Evolutionary conservation across 768 basidiomycete species (phyloP), one percentile per base, ranked within the genome.

Genomic region (Leccinum ochraceum): DNA sequence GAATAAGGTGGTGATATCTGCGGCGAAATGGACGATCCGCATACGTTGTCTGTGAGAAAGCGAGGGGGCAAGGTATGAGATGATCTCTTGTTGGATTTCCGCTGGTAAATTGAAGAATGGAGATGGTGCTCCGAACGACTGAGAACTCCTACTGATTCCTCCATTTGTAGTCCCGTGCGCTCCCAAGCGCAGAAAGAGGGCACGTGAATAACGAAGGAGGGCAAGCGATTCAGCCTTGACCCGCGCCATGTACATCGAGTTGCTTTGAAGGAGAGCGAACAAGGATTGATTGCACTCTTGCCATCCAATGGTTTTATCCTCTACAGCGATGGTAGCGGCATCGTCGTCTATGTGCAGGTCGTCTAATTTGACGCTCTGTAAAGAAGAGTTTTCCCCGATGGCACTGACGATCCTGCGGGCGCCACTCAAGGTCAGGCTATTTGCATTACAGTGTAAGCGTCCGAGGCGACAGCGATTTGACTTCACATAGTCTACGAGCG

Each of bases 51-150:
- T 71, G 20, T 78, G 68, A 17, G 87, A 87, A 54, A 89, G 79
- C 1, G 71, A 75, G 16, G 86, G 86, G 4, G 85, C 82, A 22
- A 87, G 71, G 65, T 82, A 81, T 13, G 84, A 81, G 36, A 89
- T 77, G 39, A 86, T 81, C 67, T 85, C 68, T 11, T 83, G 78
- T 58, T 83, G 81, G 7, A 89, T 73, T 69, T 89, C 88, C 9
- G 70, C 71, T 3, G 88, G 88, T 13, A 89, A 71, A n/a, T 62
- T 37, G 28, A 67, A 62, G 66, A 83, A 80, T 7, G 76, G 70
- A 61, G 67, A 64, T 16, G 61, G 61, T 3, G 37, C 20, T 16
- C 60, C 13, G 53, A 61, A 34, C 20, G 55, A 57, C 11, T 46
- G 54, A 5, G 65, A 63, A n/a, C 56, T 58, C 50, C 59, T 49